These are phyloP conservation scores for Sophora flavescens DNA, from an alignment of 306 rosid genomes.

Conservation along the genomic window DNA sequence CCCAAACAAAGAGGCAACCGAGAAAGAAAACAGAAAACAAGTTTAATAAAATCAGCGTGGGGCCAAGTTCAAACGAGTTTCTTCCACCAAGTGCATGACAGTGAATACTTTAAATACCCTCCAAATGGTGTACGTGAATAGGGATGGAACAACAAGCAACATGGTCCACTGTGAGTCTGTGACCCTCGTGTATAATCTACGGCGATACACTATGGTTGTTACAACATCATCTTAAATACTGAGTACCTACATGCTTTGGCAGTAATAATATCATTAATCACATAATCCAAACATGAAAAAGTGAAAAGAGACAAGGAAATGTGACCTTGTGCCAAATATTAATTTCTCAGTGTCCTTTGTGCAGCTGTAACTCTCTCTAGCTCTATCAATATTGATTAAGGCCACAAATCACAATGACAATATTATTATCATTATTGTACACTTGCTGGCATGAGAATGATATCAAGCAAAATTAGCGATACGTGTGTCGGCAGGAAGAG, in stretches of 20 bases:
- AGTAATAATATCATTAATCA: constrained; percentile 39
- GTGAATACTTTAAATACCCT: constrained; percentile 45
- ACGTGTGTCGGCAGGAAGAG: constrained; percentile 37
- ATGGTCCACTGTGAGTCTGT: constrained; percentile 37
- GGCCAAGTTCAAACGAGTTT: constrained; percentile 21
- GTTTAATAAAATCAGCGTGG: background rate
- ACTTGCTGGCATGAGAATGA: constrained; percentile 10
- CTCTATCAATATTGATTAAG: constrained; percentile 1
- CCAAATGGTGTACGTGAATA: background rate
- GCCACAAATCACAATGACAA: too few species aligned
- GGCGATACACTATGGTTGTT: constrained; percentile 36
- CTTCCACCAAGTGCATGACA: constrained; percentile 14
- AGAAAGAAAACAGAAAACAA: background rate
- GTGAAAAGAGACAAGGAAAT: constrained; percentile 22
- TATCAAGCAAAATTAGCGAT: background rate
- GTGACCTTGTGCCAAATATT: constrained; percentile 13
- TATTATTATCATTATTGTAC: background rate
- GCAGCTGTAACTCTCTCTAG: background rate
- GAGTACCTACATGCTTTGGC: constrained; percentile 34
- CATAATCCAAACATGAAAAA: constrained; percentile 5
- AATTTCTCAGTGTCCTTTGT: constrained; percentile 4
- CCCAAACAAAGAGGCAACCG: constrained; percentile 14
- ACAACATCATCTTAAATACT: constrained; percentile 42
- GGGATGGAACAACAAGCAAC: background rate
- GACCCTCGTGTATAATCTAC: background rate